A percentile compares a stretch with the other conserved stretches of the same genome.
Evolutionary conservation across 225 moss, liverwort and hornwort species (phyloP).

Genomic region (Thuidium tamariscinum): DNA sequence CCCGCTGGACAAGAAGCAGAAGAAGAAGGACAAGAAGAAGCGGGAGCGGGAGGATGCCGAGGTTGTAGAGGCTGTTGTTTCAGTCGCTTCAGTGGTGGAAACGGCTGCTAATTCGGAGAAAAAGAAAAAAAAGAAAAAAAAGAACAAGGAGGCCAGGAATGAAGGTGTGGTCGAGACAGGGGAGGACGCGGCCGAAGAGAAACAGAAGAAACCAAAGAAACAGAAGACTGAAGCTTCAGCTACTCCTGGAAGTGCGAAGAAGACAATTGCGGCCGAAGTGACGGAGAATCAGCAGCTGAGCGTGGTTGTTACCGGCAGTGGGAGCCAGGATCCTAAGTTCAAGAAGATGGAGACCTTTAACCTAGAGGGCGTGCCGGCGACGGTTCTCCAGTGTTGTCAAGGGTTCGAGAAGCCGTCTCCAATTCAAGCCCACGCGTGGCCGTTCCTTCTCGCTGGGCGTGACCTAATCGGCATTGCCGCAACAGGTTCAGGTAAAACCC

Average conservation of each 20-base stretch:
- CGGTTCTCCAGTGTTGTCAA: conserved; percentile 64
- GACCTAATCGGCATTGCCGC: conserved; percentile 90
- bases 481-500: conserved; percentile 95
- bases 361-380: conserved; percentile 43
- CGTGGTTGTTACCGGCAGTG: conserved; percentile 62
- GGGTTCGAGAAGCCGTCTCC: conserved; percentile 79
- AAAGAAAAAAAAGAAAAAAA: conserved; percentile 28
- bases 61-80: background rate
- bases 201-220: conserved; percentile 29
- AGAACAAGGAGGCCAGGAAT: background rate
- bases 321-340: conserved; percentile 60
- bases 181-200: background rate
- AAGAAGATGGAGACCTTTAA: conserved; percentile 51
- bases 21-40: conserved; percentile 35
- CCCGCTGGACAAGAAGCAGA: conserved; percentile 7
- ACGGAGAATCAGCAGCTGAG: conserved; percentile 14
- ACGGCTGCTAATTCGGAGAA: background rate
- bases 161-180: background rate
- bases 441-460: conserved; percentile 79
- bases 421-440: conserved; percentile 88
- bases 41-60: conserved; percentile 23
- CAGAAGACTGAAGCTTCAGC: conserved; percentile 2
- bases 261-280: conserved; percentile 11
- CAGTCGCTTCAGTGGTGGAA: background rate
- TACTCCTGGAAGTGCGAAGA: conserved; percentile 9